Conservation (phyloP, 768 basidiomycete species). For the Phanerodontia chrysosporium region DNA sequence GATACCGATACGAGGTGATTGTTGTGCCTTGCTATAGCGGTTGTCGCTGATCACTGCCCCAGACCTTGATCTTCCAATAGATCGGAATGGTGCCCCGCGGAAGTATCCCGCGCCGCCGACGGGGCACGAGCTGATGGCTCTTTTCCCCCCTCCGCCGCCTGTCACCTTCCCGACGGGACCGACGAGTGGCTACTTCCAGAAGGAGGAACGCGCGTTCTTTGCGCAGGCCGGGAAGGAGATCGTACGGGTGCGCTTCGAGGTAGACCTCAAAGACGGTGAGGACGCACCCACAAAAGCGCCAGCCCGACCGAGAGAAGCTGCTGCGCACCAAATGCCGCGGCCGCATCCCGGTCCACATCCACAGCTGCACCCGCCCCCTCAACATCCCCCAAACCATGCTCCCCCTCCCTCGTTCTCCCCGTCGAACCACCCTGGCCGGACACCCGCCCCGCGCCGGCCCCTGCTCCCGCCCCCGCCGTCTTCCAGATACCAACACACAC, state of each 20-base stretch:
- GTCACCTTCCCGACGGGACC: slow-evolving; percentile 57
- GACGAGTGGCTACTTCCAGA: slow-evolving; percentile 69
- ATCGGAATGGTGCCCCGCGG: slow-evolving; percentile 43
- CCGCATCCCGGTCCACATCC: slow-evolving; percentile 22
- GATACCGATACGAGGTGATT: slow-evolving; percentile 50
- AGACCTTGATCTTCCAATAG: slow-evolving; percentile 65
- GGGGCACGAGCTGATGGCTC: slow-evolving; percentile 80
- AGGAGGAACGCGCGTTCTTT: slow-evolving; percentile 78
- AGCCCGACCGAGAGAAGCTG: slow-evolving; percentile 8
- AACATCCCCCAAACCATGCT: slow-evolving; percentile 20
- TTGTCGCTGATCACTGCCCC: slow-evolving; percentile 4
- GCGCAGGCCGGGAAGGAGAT: slow-evolving; percentile 76
- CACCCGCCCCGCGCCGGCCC: not conserved
- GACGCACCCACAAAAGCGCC: not conserved
- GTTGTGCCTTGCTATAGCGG: not conserved
- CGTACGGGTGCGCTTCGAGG: slow-evolving; percentile 67
- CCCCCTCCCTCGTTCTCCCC: not conserved
- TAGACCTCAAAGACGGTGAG: slow-evolving; percentile 40
- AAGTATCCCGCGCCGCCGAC: slow-evolving; percentile 75
- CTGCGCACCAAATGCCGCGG: slow-evolving; percentile 26
- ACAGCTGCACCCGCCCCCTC: slow-evolving; percentile 18
- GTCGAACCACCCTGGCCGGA: slow-evolving; percentile 3
- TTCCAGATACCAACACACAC: slow-evolving; percentile 13
- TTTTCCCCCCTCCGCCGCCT: slow-evolving; percentile 76
- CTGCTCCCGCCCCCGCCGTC: slow-evolving; percentile 6